These are phyloP conservation scores for Vachellia pachyceras DNA, from an alignment of 306 rosid genomes.

Conservation along the genomic window DNA sequence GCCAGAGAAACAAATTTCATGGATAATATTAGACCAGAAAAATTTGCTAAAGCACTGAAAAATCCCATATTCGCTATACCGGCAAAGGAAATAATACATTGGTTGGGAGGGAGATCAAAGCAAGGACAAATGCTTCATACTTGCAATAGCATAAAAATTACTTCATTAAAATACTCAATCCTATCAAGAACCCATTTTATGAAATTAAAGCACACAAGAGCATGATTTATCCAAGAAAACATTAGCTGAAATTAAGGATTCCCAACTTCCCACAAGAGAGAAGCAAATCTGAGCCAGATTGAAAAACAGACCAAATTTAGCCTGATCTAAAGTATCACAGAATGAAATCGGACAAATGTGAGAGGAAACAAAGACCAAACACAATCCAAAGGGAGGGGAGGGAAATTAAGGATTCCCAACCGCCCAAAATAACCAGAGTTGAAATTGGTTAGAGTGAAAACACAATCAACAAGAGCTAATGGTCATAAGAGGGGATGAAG, in stretches of 20 bases:
- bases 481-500: not conserved
- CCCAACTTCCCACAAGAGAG: not conserved
- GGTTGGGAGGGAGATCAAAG: not conserved
- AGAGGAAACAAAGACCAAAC: not conserved
- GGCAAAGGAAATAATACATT: not conserved
- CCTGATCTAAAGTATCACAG: not conserved
- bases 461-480: not conserved
- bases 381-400: not conserved
- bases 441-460: not conserved
- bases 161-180: slow-evolving; percentile 7
- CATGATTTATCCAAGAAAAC: slow-evolving; percentile 1
- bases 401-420: slow-evolving; percentile 3
- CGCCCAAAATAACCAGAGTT: slow-evolving; percentile 3
- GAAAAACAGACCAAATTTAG: not conserved
- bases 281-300: not conserved
- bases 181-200: not conserved
- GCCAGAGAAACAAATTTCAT: not conserved
- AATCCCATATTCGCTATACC: not conserved
- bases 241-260: not conserved
- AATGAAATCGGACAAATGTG: not conserved
- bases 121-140: not conserved
- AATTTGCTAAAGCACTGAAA: not conserved
- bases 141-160: not conserved
- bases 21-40: not conserved
- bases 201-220: not conserved